phyloP scores from a whole-genome alignment of 306 rosid species.

The Styphnolobium japonicum region DNA sequence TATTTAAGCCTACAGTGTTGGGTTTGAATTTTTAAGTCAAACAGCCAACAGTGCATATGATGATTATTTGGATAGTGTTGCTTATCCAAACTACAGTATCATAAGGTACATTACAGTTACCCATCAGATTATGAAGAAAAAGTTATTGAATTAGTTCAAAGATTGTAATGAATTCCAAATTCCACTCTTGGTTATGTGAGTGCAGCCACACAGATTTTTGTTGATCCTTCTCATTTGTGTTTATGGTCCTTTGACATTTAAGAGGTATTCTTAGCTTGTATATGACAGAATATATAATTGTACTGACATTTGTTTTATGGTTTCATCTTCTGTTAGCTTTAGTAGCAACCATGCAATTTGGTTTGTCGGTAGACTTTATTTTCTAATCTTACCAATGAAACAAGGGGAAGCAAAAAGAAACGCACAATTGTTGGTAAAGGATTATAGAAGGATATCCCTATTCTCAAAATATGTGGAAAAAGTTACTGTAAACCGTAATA shows the following conservation, averaged over 20 bases:
- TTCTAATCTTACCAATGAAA: not conserved
- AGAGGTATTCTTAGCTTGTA: not conserved
- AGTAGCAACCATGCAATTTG: not conserved
- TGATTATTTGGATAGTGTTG: not conserved
- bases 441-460: not conserved
- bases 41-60: not conserved
- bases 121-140: not conserved
- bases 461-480: not conserved
- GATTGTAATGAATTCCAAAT: not conserved
- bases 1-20: no score
- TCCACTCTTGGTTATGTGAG: not conserved
- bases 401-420: slow-evolving; percentile 7
- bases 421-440: not conserved
- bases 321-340: not conserved
- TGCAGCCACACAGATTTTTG: not conserved
- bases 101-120: not conserved
- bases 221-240: not conserved
- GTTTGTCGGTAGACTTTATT: slow-evolving; percentile 12
- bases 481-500: not conserved
- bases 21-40: no score
- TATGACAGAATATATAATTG: not conserved
- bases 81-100: not conserved
- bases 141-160: not conserved
- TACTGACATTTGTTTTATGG: not conserved
- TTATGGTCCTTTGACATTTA: not conserved